phyloP scores from a whole-genome alignment of 192 early-diverging fungal genomes.

The Coemansia sp. region DNA sequence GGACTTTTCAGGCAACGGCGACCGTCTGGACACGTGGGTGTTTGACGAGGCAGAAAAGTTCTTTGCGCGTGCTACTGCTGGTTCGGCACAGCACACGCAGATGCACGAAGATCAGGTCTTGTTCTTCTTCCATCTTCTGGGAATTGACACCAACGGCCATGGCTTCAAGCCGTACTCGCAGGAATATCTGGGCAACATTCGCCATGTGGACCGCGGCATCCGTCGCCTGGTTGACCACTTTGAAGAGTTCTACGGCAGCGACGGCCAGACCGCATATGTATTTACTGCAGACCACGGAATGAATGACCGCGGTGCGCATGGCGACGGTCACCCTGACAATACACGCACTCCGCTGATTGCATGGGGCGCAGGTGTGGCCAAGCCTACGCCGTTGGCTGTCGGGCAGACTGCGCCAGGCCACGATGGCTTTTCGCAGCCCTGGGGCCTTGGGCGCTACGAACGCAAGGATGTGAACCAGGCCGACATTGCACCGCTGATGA shows the following conservation, averaged over 20 bases:
- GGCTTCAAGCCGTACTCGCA: constrained; percentile 78
- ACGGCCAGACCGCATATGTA: constrained; percentile 83
- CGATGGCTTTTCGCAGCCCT: constrained; percentile 69
- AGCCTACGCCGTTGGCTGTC: constrained; percentile 32
- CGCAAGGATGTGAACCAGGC: constrained; percentile 90
- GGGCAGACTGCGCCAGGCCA: constrained; percentile 63
- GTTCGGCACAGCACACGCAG: constrained; percentile 54
- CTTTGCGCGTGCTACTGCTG: constrained; percentile 52
- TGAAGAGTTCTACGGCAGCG: constrained; percentile 73
- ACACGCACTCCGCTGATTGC: constrained; percentile 91
- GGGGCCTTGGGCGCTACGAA: constrained; percentile 63
- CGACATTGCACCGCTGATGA: constrained; percentile 95
- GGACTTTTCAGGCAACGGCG: constrained; percentile 86
- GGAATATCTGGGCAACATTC: constrained; percentile 86
- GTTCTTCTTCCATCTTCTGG: constrained; percentile 93
- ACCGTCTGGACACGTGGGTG: constrained; percentile 87
- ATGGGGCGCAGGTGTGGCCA: constrained; percentile 90
- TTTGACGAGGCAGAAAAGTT: constrained; percentile 79
- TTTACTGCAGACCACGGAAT: constrained; percentile 97
- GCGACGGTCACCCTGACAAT: constrained; percentile 94
- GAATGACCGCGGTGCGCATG: constrained; percentile 89
- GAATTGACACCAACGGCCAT: constrained; percentile 95
- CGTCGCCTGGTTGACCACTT: constrained; percentile 66
- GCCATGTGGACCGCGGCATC: constrained; percentile 77
- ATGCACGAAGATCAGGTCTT: constrained; percentile 77